These are phyloP conservation scores for Recurvomyces mirabilis DNA, from an alignment of 495 filamentous ascomycete species.

Conservation along the genomic window DNA sequence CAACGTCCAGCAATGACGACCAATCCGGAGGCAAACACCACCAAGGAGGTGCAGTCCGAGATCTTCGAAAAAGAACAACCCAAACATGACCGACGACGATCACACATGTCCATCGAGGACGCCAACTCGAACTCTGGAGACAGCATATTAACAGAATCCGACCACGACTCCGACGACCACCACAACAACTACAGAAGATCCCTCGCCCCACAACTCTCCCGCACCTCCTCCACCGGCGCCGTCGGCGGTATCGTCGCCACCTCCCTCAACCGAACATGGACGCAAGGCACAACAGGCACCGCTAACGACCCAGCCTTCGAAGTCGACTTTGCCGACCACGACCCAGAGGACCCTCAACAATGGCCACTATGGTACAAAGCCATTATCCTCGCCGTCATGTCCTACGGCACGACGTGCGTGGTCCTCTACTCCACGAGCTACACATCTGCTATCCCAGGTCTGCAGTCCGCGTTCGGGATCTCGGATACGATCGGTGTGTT, in stretches of 20 bases:
- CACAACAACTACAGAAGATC: not conserved
- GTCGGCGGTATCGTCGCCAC: conserved; percentile 8
- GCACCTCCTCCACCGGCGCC: conserved; percentile 8
- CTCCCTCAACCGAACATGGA: conserved; percentile 1
- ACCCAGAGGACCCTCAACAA: conserved; percentile 62
- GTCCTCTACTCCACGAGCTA: conserved; percentile 83
- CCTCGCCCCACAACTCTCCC: not conserved
- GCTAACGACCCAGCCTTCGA: conserved; percentile 53
- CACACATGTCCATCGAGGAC: not conserved
- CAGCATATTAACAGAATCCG: not conserved
- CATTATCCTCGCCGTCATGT: conserved; percentile 51
- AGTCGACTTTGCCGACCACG: conserved; percentile 55
- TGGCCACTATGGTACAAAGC: conserved; percentile 61
- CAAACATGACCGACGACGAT: no score
- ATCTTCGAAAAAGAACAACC: no score
- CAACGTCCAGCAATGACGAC: no score
- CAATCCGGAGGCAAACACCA: no score
- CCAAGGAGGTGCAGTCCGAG: no score
- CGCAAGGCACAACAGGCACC: conserved; percentile 2
- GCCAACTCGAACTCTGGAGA: not conserved
- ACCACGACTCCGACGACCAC: not conserved
- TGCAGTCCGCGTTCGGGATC: conserved; percentile 56
- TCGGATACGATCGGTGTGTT: conserved; percentile 52
- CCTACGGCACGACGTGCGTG: conserved; percentile 61
- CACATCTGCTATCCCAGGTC: conserved; percentile 53